phyloP scores from a whole-genome alignment of 73 alveolate genomes.

The Tetrahymena malaccensis region DNA sequence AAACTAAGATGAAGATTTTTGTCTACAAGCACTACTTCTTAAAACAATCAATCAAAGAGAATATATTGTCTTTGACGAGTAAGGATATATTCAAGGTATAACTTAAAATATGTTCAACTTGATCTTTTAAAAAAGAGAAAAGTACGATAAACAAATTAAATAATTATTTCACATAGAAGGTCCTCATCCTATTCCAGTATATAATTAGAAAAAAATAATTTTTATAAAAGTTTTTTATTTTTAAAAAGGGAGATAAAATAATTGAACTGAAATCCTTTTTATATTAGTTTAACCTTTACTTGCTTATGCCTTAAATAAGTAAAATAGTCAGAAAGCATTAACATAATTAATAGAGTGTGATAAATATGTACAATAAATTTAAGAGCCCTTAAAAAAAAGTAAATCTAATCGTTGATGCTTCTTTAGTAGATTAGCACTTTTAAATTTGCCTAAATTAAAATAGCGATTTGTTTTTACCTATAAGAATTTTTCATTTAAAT shows the following conservation, averaged over 20 bases:
- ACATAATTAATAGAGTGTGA: neutral
- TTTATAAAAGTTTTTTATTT: neutral
- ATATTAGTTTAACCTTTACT: neutral
- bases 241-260: neutral
- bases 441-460: neutral
- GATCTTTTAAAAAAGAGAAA: neutral
- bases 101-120: neutral
- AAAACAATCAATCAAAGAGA: neutral
- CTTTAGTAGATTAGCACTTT: neutral
- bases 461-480: neutral
- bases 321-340: neutral
- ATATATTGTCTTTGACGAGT: neutral
- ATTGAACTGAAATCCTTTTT: neutral
- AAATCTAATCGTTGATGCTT: neutral
- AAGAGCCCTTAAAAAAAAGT: neutral
- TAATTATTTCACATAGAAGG: neutral
- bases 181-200: neutral
- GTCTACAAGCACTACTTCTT: neutral
- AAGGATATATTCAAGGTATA: neutral
- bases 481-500: neutral
- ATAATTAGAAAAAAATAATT: neutral
- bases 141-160: neutral
- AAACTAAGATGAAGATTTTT: neutral
- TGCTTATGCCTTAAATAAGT: neutral
- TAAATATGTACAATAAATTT: neutral